These are phyloP conservation scores for Tuber borchii DNA, from an alignment of 495 filamentous ascomycete genomes.

Conservation along the genomic window DNA sequence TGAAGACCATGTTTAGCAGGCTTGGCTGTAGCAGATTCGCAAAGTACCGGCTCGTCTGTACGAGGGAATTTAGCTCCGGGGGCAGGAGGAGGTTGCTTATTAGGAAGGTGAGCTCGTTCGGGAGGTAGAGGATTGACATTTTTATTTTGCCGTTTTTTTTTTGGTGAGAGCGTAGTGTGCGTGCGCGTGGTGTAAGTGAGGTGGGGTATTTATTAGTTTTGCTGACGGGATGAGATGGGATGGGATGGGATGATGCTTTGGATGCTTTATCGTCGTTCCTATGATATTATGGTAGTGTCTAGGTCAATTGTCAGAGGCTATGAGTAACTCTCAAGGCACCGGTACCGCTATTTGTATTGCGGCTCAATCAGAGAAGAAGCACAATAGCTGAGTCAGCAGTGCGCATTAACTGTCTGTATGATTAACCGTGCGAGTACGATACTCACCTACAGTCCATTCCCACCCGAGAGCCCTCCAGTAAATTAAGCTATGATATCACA, in stretches of 20 bases:
- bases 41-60: constrained; percentile 23
- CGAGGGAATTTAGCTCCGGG: constrained; percentile 29
- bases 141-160: background rate
- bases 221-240: no score
- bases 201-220: no score
- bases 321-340: no score
- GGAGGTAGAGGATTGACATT: constrained; percentile 11
- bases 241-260: no score
- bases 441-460: no score
- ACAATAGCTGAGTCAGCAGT: background rate
- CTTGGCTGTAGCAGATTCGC: constrained; percentile 12
- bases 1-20: background rate
- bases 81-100: constrained; percentile 22
- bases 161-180: background rate
- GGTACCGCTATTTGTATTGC: background rate
- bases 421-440: no score
- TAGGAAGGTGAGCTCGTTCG: constrained; percentile 33
- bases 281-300: background rate
- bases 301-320: background rate
- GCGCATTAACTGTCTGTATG: no score
- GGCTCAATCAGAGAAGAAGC: background rate
- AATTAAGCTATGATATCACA: no score
- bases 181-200: no score
- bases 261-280: background rate
- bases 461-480: no score